Evolutionary conservation across 1,139 yeast genomes (phyloP).

Genomic region (Spencermartinsiella ligniputridi): DNA sequence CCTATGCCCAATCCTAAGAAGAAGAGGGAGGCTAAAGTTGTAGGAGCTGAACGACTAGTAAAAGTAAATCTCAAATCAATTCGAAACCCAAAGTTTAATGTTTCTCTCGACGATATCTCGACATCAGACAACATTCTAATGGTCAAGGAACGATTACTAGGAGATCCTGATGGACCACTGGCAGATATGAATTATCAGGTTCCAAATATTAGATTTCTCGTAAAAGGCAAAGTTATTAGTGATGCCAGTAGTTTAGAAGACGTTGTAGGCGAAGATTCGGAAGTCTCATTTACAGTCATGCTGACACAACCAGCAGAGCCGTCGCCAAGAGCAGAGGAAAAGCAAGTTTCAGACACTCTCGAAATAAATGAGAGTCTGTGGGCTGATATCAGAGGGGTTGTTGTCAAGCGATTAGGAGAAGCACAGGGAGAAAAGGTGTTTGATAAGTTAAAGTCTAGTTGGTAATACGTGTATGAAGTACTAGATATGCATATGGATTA

Average conservation of each 20-base stretch:
- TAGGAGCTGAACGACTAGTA: conserved; percentile 9
- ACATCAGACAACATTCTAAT: conserved; percentile 24
- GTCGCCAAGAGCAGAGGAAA: background rate
- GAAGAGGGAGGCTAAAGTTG: conserved; percentile 7
- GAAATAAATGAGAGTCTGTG: conserved; percentile 10
- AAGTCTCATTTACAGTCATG: conserved; percentile 11
- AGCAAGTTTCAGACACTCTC: conserved; percentile 8
- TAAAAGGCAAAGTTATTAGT: conserved; percentile 29
- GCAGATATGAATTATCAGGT: conserved; percentile 16
- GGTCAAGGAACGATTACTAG: conserved; percentile 29
- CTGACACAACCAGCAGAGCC: conserved; percentile 4
- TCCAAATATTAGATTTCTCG: conserved; percentile 23
- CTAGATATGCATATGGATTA: background rate
- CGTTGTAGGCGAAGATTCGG: conserved; percentile 11
- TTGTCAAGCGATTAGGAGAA: conserved; percentile 8
- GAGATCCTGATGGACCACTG: conserved; percentile 27
- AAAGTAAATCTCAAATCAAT: conserved; percentile 27
- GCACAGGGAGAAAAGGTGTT: conserved; percentile 6
- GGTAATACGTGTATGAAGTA: background rate
- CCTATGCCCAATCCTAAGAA: conserved; percentile 18
- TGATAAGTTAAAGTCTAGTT: background rate
- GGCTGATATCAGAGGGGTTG: conserved; percentile 8
- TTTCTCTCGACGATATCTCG: conserved; percentile 18
- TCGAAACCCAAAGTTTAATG: conserved; percentile 29
- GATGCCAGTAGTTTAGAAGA: conserved; percentile 23